Base-by-base conservation (phyloP, 306 rosid genomes). In the Rosa persica region DNA sequence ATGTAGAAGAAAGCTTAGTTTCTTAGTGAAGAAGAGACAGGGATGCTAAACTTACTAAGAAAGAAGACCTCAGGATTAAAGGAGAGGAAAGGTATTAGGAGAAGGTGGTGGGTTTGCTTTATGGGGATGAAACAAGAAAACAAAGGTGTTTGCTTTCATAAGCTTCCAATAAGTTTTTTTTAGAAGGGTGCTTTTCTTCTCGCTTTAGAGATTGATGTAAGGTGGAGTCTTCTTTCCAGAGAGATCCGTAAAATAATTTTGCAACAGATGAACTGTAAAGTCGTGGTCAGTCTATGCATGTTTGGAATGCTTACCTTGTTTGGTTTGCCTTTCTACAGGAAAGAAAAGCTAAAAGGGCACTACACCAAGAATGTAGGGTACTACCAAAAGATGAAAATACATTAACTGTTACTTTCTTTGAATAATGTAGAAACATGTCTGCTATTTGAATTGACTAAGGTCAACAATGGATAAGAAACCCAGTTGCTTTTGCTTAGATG, bases 31-130 rank as follows among this genome's bases (percentile, higher is more conserved):
- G 92, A 94, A 94, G 98, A 83, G 93, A 74, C 64, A 57, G 46
- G 65, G 93, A 90, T 92, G 92, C 97, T 43, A 92, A 94, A 89
- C 97, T 87, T 94, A 83, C 82, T 27, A 88, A 67, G 73, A 82
- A 84, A 82, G 92, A 85, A 78, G 96, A 84, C 79, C 80, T 65
- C 42, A 82, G 81, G 82, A 75, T 88, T 66, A 65, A 83, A 73
- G 52, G 83, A n/a, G 88, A 83, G 86, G 96, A 85, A 94, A 92
- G 94, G 96, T 87, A 94, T 90, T 88, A 86, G 74, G 62, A 25
- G 72, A 12, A 54, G 78, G 58, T 52, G 80, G 87, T 86, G 93
- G 90, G 72, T 76, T 77, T 90, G 87, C 97, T 90, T 91, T 93
- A 66, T 82, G 81, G 77, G 72, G 79, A 70, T 76, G 22, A 44